Conservation (phyloP, 345 rosid genomes). For the Eucalyptus pauciflora region DNA sequence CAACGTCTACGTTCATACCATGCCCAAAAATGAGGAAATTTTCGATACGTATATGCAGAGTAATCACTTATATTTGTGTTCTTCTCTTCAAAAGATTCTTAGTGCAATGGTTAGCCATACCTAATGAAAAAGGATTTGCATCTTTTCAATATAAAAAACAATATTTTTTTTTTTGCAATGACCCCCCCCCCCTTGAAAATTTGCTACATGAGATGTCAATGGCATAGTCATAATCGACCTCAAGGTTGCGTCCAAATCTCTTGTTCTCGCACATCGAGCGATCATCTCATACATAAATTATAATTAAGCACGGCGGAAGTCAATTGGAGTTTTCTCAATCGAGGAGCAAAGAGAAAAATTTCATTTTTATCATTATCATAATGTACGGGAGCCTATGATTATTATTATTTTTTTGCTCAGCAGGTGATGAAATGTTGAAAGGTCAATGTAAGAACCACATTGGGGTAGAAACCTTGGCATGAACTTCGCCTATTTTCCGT, state of each 20-base stretch:
- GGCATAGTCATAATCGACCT: neutral
- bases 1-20: fast-evolving
- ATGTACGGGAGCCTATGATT: neutral
- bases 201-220: neutral
- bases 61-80: neutral
- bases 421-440: neutral
- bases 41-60: fast-evolving
- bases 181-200: fast-evolving
- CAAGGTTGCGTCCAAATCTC: no score
- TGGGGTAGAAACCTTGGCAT: neutral
- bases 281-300: no score
- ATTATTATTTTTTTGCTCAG: neutral
- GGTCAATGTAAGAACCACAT: neutral
- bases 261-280: no score
- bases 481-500: neutral
- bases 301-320: neutral
- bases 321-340: neutral
- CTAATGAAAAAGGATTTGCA: neutral
- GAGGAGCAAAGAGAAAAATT: neutral
- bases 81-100: neutral
- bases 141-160: neutral
- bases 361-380: neutral
- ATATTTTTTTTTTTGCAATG: no score
- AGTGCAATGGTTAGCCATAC: neutral
- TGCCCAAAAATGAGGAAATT: neutral